Percentiles rank a stretch among this genome's conserved stretches.
phyloP scores from a whole-genome alignment of 108 stramenopile genomes.

The Fragilariopsis cylindrus region DNA sequence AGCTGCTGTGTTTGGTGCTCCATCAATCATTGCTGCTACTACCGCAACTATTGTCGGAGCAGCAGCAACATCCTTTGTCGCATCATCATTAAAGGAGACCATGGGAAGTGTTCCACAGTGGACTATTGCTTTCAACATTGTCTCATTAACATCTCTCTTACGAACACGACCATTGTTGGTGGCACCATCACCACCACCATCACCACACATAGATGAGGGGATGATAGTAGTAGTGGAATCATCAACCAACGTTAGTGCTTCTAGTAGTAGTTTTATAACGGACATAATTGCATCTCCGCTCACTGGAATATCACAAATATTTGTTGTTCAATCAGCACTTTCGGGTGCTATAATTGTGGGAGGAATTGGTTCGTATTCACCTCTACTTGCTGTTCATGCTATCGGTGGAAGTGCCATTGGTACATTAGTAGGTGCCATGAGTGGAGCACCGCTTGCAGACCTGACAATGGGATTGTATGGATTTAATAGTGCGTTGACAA shows the following conservation, averaged over 20 bases:
- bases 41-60: conserved; percentile 56
- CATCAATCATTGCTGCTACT: conserved; percentile 35
- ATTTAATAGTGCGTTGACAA: conserved; percentile 73
- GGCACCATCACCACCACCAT: neutral
- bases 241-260: neutral
- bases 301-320: conserved; percentile 82
- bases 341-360: conserved; percentile 46
- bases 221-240: neutral
- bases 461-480: conserved; percentile 69
- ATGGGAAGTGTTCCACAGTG: conserved; percentile 62
- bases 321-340: conserved; percentile 68
- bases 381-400: conserved; percentile 61
- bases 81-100: conserved; percentile 51
- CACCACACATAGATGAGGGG: neutral
- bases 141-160: conserved; percentile 60
- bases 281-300: conserved; percentile 47
- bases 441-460: conserved; percentile 42
- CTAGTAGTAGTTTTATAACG: conserved; percentile 2
- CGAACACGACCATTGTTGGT: conserved; percentile 48
- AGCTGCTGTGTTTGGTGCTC: conserved; percentile 61
- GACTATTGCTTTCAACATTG: conserved; percentile 81
- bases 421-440: conserved; percentile 42
- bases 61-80: conserved; percentile 59
- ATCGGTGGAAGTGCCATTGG: conserved; percentile 59
- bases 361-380: conserved; percentile 53